phyloP scores from a whole-genome alignment of 2,329 filamentous ascomycete species.

The Daldinia sp. region DNA sequence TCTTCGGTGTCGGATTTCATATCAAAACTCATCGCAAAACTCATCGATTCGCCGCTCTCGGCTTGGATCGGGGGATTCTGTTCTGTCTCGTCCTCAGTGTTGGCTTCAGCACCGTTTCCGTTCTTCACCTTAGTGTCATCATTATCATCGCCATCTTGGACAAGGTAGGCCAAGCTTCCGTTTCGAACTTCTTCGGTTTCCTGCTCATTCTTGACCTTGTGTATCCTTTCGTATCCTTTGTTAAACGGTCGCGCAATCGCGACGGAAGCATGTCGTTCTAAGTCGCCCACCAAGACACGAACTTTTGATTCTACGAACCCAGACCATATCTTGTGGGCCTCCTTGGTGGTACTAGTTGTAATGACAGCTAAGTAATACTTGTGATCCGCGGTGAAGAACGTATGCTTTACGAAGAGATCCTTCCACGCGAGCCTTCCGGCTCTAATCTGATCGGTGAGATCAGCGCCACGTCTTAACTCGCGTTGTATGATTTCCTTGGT shows the following conservation, averaged over 20 bases:
- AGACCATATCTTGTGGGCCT: conserved; percentile 86
- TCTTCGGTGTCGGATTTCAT: conserved; percentile 41
- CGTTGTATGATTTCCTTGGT: conserved; percentile 84
- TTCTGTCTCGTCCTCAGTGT: conserved; percentile 58
- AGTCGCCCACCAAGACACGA: conserved; percentile 80
- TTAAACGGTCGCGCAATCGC: conserved; percentile 89
- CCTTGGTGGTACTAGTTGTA: conserved; percentile 81
- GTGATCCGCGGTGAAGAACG: conserved; percentile 91
- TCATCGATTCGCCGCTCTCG: conserved; percentile 18
- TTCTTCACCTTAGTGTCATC: conserved; percentile 41
- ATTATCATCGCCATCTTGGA: conserved; percentile 46
- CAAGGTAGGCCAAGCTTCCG: conserved; percentile 58
- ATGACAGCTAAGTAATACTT: conserved; percentile 95
- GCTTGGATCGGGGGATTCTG: conserved; percentile 43
- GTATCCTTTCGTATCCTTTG: conserved; percentile 87
- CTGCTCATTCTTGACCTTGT: conserved; percentile 68
- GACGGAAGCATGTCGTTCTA: conserved; percentile 83
- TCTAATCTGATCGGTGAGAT: conserved; percentile 83
- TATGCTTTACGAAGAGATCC: conserved; percentile 87
- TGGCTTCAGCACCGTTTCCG: conserved; percentile 50
- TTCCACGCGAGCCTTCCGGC: conserved; percentile 81
- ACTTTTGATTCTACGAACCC: conserved; percentile 95
- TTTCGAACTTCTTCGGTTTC: conserved; percentile 63
- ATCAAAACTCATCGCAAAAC: neutral
- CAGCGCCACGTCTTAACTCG: conserved; percentile 79